A percentile compares a stretch with the other conserved stretches of the same genome.
These are phyloP conservation scores for Echeveria elegans DNA, from an alignment of 164 flowering plant genomes.

Conservation along the genomic window DNA sequence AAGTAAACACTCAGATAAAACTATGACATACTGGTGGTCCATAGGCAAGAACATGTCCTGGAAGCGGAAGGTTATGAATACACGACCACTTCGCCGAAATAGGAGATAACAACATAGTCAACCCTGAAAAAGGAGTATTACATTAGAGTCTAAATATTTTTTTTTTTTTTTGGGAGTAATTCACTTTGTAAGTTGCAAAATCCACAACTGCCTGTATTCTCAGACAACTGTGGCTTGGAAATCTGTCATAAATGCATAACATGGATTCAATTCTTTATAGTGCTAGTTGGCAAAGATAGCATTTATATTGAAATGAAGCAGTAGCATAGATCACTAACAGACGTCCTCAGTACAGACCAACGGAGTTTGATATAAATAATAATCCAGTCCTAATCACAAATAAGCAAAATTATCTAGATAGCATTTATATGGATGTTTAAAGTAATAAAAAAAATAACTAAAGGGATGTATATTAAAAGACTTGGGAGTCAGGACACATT, in stretches of 20 bases:
- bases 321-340: not conserved
- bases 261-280: not conserved
- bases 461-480: not conserved
- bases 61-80: conserved; percentile 56
- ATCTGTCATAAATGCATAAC: not conserved
- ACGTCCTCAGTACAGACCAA: not conserved
- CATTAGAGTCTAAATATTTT: conserved; percentile 4
- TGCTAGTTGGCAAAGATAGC: not conserved
- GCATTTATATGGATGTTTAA: no score
- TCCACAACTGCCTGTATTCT: not conserved
- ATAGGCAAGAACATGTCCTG: conserved; percentile 80
- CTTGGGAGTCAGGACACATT: no score
- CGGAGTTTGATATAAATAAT: not conserved
- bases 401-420: not conserved
- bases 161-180: no score
- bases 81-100: conserved; percentile 39
- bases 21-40: conserved; percentile 84
- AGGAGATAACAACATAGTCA: conserved; percentile 54
- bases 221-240: not conserved
- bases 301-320: not conserved
- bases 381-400: not conserved
- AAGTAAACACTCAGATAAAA: conserved; percentile 5
- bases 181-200: not conserved
- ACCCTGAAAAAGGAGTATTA: conserved; percentile 37
- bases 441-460: not conserved